These are phyloP conservation scores for Salvia splendens DNA, from an alignment of 257 asterid genomes.

Conservation along the genomic window DNA sequence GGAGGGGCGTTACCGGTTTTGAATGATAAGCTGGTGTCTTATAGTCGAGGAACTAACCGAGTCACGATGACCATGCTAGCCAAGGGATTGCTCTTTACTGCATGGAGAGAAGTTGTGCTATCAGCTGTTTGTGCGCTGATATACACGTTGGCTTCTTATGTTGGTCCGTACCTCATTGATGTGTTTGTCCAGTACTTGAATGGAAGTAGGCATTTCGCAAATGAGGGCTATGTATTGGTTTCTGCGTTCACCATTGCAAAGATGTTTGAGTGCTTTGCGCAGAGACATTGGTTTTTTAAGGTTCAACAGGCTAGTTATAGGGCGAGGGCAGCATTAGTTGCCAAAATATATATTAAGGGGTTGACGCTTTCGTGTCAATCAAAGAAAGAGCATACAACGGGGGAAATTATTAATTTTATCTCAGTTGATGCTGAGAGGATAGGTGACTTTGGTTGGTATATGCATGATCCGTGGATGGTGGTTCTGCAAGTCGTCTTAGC, in stretches of 20 bases:
- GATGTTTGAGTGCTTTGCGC: conserved; percentile 66
- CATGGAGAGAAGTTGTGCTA: conserved; percentile 51
- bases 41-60: conserved; percentile 36
- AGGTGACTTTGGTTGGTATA: conserved; percentile 80
- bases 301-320: conserved; percentile 77
- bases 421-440: conserved; percentile 88
- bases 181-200: conserved; percentile 68
- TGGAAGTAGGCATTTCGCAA: conserved; percentile 46
- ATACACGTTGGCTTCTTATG: conserved; percentile 56
- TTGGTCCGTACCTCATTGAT: conserved; percentile 83
- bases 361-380: conserved; percentile 71
- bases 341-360: conserved; percentile 72
- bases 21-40: conserved; percentile 46
- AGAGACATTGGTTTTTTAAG: conserved; percentile 70
- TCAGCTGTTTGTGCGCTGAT: conserved; percentile 56
- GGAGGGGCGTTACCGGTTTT: conserved; percentile 62
- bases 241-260: conserved; percentile 60
- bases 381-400: conserved; percentile 71
- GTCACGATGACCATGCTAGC: conserved; percentile 68
- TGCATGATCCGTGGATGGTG: conserved; percentile 90
- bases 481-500: conserved; percentile 70
- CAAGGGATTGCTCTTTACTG: conserved; percentile 60
- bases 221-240: conserved; percentile 61
- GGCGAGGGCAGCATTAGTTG: conserved; percentile 78
- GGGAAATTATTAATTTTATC: conserved; percentile 85